These are phyloP conservation scores for Psidium guajava DNA, from an alignment of 345 rosid species.

Conservation along the genomic window DNA sequence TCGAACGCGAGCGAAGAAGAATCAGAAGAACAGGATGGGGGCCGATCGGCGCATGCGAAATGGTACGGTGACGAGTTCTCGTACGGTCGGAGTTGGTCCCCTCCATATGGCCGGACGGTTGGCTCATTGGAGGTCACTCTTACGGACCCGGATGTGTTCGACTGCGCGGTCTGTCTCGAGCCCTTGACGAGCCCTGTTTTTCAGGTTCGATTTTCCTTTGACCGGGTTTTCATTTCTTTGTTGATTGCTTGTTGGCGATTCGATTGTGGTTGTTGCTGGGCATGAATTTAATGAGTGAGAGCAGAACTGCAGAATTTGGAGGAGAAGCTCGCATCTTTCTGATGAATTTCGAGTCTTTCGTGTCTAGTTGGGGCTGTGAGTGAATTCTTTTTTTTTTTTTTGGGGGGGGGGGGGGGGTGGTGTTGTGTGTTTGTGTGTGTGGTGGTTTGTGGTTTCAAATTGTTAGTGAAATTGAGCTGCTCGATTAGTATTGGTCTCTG, in stretches of 20 bases:
- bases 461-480: background rate
- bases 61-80: background rate
- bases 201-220: slow-evolving; percentile 22
- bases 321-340: background rate
- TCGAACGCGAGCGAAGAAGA: background rate
- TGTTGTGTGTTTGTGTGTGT: too few relatives aligned
- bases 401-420: too few relatives aligned
- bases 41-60: rapidly evolving
- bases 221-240: background rate
- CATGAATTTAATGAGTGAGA: background rate
- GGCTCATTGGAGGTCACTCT: slow-evolving; percentile 19
- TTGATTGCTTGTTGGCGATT: background rate
- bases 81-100: background rate
- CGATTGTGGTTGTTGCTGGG: background rate
- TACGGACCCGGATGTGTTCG: slow-evolving; percentile 43
- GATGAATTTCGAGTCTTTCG: background rate
- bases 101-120: background rate
- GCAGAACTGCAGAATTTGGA: background rate
- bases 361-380: background rate
- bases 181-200: slow-evolving; percentile 36
- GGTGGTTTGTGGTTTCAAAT: too few relatives aligned
- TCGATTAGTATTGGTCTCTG: background rate
- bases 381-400: too few relatives aligned
- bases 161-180: slow-evolving; percentile 41
- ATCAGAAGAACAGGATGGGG: background rate